phyloP scores from a whole-genome alignment of 2,329 filamentous ascomycete genomes.

The Ophiostoma sp. region DNA sequence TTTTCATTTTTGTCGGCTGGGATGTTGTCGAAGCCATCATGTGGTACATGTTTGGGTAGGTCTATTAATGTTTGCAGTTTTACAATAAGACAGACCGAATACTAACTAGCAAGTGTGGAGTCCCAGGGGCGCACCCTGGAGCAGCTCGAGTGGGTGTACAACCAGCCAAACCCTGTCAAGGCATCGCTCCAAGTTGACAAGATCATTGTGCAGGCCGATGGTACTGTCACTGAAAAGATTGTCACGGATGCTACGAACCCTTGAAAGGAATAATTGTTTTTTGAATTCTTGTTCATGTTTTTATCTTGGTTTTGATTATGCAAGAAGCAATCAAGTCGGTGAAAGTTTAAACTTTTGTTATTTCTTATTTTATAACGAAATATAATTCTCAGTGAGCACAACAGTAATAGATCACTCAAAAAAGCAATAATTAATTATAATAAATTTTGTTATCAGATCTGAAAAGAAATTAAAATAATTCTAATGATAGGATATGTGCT shows the following conservation, averaged over 20 bases:
- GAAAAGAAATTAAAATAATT: background rate
- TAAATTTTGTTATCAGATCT: no score
- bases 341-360: no score
- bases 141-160: conserved; percentile 47
- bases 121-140: conserved; percentile 47
- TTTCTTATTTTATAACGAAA: no score
- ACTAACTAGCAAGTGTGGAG: conserved; percentile 44
- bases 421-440: conserved; percentile 14
- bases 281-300: no score
- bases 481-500: background rate
- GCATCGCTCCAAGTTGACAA: conserved; percentile 45
- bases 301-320: background rate
- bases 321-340: no score
- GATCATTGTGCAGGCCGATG: conserved; percentile 43
- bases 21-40: background rate
- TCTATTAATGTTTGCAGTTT: background rate
- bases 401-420: no score
- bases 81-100: background rate
- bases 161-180: conserved; percentile 47
- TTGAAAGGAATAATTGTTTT: background rate
- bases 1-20: conserved; percentile 34
- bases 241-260: background rate
- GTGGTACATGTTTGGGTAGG: background rate
- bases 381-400: no score
- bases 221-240: conserved; percentile 33